Percentiles rank a stretch among this genome's conserved stretches.
Evolutionary conservation across 495 filamentous ascomycete genomes (phyloP).

Genomic region (Tuber brumale): DNA sequence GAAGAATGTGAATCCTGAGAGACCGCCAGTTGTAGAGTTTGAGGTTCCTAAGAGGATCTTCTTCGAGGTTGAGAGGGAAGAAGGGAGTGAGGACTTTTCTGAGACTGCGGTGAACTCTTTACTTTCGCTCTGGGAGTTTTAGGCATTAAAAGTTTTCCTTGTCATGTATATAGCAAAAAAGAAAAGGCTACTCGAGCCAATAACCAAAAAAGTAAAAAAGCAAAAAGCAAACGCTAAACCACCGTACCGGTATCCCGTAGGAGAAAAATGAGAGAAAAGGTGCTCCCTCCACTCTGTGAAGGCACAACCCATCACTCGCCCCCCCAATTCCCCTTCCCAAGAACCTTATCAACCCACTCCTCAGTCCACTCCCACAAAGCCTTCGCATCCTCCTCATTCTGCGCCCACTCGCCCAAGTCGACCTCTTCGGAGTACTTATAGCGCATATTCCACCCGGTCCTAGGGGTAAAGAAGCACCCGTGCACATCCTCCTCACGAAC

Average conservation of each 20-base stretch:
- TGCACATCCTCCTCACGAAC: constrained; percentile 17
- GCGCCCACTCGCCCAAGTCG: constrained; percentile 14
- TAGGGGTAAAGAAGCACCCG: constrained; percentile 17
- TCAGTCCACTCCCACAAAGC: constrained; percentile 29
- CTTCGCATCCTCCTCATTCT: constrained; percentile 21
- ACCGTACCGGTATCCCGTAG: neutral
- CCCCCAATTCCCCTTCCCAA: neutral
- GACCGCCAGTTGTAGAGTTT: constrained; percentile 80
- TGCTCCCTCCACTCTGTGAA: constrained; percentile 1
- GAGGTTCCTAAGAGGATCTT: constrained; percentile 90
- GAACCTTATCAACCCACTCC: constrained; percentile 13
- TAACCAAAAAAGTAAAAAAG: too few species aligned
- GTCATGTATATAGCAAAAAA: neutral
- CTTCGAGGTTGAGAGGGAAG: constrained; percentile 45
- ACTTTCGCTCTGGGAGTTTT: constrained; percentile 33
- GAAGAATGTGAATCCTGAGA: constrained; percentile 62
- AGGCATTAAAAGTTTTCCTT: constrained; percentile 6
- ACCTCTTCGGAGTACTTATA: constrained; percentile 18
- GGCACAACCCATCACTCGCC: neutral
- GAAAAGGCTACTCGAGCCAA: neutral
- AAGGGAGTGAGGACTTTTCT: constrained; percentile 20
- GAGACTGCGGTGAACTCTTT: constrained; percentile 14
- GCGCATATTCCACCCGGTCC: constrained; percentile 23
- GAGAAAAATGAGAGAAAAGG: neutral
- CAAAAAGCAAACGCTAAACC: neutral